Evolutionary conservation across 352 stramenopile genomes (phyloP), one percentile per base, ranked within the genome.

Genomic region (Phytophthora ohioensis): DNA sequence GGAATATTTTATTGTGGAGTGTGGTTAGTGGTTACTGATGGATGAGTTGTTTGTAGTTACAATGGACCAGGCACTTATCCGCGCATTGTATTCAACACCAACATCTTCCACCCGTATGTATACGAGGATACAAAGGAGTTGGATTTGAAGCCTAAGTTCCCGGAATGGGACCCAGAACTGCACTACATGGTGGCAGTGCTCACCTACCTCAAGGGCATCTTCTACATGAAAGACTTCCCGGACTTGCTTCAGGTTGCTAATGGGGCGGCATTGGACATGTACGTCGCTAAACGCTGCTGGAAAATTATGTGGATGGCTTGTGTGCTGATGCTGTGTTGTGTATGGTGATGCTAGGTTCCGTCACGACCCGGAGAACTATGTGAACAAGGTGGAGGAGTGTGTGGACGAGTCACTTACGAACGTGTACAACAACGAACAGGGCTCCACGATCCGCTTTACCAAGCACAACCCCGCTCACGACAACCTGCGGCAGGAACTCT

Each of bases 201-300:
- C 42, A 98, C 96, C 3, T 98, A 98, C 80, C 78, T 99, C 47
- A 99, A 99, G 79, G 97, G 97, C 63, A 98, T 99, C 64, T 99
- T 99, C 85, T 99, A 99, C 83, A 93, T 97, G 77, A 99, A 98
- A 73, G 92, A 98, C 57, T 98, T 98, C 60, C 72, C 82, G 15
- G 63, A 78, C 39, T 53, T 71, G 35, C 53, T 61, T 7, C 69
- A 75, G 35, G 82, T 91, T 15, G 93, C 94, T 10, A 98, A 99
- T 67, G 64, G 78, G 4, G 82, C 87, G 4, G 95, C 97, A 2
- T 82, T 97, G 34, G 78, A 92, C 35, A 83, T 98, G 78, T 97
- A 85, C 52, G 85, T 82, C 61, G 66, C 0, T 17, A 11, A 11
- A 60, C 15, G 46, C 21, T 21, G 42, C 15, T 48, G 0, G n/a